phyloP scores from a whole-genome alignment of 1,139 yeast genomes.

The Hyphopichia khmerensis region DNA sequence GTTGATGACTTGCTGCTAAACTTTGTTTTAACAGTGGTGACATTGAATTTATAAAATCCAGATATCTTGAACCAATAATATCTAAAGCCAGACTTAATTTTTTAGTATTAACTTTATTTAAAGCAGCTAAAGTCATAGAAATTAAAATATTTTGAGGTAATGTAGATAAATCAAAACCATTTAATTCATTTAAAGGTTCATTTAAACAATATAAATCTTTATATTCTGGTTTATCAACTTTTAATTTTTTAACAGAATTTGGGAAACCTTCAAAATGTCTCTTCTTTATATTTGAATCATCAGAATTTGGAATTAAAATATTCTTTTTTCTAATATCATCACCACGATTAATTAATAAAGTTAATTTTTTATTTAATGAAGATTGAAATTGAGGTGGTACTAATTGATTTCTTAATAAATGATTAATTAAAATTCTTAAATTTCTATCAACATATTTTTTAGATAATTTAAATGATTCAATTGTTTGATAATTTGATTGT shows the following conservation, averaged over 20 bases:
- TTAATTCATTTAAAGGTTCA: constrained; percentile 57
- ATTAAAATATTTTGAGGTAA: constrained; percentile 65
- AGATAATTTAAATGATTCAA: constrained; percentile 42
- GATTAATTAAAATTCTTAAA: constrained; percentile 36
- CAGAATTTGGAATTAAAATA: constrained; percentile 26
- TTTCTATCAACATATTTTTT: constrained; percentile 43
- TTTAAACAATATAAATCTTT: constrained; percentile 58
- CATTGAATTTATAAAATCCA: constrained; percentile 20
- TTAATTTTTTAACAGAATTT: constrained; percentile 29
- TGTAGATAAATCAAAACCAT: constrained; percentile 66
- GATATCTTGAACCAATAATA: constrained; percentile 63
- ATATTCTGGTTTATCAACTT: constrained; percentile 27
- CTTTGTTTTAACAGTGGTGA: constrained; percentile 3
- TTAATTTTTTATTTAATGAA: constrained; percentile 28
- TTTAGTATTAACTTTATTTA: constrained; percentile 51
- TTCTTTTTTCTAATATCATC: constrained; percentile 44
- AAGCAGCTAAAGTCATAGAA: constrained; percentile 64
- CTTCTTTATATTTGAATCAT: constrained; percentile 31
- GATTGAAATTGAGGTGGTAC: constrained; percentile 32
- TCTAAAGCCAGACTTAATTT: constrained; percentile 67
- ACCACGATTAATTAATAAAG: constrained; percentile 34
- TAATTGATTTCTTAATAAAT: constrained; percentile 33
- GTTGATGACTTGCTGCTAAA: too few relatives aligned
- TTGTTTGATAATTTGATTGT: constrained; percentile 46
- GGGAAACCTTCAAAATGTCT: constrained; percentile 40